These are phyloP conservation scores for Anthoceros angustus DNA, from an alignment of 225 moss, liverwort and hornwort species.

Conservation along the genomic window DNA sequence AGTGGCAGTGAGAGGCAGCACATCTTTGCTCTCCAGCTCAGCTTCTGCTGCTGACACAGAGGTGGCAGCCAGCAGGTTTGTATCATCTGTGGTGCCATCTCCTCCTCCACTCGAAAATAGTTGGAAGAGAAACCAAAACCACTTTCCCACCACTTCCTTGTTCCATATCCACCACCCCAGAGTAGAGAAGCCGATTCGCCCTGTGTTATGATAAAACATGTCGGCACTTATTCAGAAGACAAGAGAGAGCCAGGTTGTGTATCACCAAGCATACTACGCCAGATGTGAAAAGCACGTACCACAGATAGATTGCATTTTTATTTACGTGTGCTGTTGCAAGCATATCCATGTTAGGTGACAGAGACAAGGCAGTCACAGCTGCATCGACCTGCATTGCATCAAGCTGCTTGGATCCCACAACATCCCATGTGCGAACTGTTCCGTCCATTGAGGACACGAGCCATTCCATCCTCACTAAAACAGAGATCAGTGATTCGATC, in stretches of 20 bases:
- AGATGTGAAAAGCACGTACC: too few species aligned
- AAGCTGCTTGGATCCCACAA: conserved; percentile 66
- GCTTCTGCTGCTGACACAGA: conserved; percentile 7
- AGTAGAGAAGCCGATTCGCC: conserved; percentile 77
- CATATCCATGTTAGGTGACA: conserved; percentile 94
- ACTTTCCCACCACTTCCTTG: conserved; percentile 30
- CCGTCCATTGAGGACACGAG: conserved; percentile 84
- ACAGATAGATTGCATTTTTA: conserved; percentile 78
- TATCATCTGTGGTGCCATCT: conserved; percentile 24
- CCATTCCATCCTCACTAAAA: conserved; percentile 93
- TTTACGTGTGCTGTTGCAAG: conserved; percentile 89
- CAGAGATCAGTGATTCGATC: conserved; percentile 86
- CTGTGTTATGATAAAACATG: conserved; percentile 11
- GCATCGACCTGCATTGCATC: conserved; percentile 69
- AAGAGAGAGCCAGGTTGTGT: neutral
- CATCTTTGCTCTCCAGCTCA: conserved; percentile 18
- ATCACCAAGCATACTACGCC: conserved; percentile 9
- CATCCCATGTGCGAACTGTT: conserved; percentile 82
- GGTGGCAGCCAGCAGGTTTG: conserved; percentile 9
- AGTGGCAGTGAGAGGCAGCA: neutral
- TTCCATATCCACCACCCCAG: conserved; percentile 33
- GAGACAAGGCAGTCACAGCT: conserved; percentile 70
- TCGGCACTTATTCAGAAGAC: neutral
- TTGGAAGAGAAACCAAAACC: conserved; percentile 57
- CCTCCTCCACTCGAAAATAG: conserved; percentile 31